Conservation (phyloP, 2,329 filamentous ascomycete genomes). For the Thielaviopsis euricoi region DNA sequence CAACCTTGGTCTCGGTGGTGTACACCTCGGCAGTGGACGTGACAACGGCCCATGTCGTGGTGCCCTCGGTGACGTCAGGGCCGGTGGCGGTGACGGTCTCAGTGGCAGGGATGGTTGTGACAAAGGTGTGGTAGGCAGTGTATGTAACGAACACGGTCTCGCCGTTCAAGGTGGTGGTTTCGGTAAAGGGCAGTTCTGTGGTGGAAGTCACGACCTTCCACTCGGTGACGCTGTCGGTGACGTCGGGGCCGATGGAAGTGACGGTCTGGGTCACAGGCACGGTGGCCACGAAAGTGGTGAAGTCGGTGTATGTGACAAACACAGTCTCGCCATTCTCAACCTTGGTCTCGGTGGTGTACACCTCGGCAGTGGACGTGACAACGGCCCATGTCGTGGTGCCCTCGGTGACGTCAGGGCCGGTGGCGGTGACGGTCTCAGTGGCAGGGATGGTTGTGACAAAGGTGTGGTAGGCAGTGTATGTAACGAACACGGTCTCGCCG, state of each 20-base stretch:
- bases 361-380: background rate
- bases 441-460: constrained; percentile 8
- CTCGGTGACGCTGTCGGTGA: background rate
- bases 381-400: background rate
- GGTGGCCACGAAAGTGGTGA: background rate
- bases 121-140: background rate
- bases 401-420: constrained; percentile 1
- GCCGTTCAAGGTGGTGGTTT: constrained; percentile 1
- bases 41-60: background rate
- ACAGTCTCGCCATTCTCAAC: background rate
- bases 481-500: background rate
- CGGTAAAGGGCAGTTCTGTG: background rate
- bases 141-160: background rate
- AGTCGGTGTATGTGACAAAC: background rate
- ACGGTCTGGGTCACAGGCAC: constrained; percentile 15
- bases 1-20: background rate
- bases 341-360: background rate
- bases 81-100: background rate
- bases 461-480: background rate
- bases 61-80: background rate
- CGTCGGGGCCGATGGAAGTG: constrained; percentile 12
- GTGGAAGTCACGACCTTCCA: constrained; percentile 4
- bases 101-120: background rate
- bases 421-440: constrained; percentile 16
- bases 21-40: background rate